Evolutionary conservation across 1,139 yeast species (phyloP).

Genomic region (Magnusiomyces clavatus): DNA sequence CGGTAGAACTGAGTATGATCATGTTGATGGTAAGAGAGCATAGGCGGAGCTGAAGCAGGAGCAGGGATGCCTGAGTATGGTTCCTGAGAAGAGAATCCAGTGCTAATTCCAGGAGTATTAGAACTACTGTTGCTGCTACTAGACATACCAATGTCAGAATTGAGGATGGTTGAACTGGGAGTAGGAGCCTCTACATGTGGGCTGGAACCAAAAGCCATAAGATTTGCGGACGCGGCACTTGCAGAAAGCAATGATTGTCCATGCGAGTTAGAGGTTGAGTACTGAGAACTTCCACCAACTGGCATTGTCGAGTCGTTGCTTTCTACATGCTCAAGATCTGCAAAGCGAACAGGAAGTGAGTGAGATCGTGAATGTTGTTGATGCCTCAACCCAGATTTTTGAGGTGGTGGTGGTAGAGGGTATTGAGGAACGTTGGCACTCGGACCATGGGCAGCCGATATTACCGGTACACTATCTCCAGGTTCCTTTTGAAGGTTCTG

Average conservation of each 20-base stretch:
- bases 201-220: not conserved
- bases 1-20: not conserved
- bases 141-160: conserved; percentile 5
- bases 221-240: not conserved
- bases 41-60: not conserved
- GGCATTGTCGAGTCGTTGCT: not conserved
- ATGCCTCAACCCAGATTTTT: conserved; percentile 15
- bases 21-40: not conserved
- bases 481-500: not conserved
- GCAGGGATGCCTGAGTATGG: not conserved
- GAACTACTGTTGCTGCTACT: conserved; percentile 3
- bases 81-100: not conserved
- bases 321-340: conserved; percentile 3
- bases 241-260: not conserved
- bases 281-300: not conserved
- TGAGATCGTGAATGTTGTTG: conserved; percentile 9
- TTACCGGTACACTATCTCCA: not conserved
- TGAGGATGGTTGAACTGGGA: conserved; percentile 5
- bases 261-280: not conserved
- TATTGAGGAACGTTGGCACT: conserved; percentile 14
- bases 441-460: conserved; percentile 6
- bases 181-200: not conserved
- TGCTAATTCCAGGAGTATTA: conserved; percentile 3
- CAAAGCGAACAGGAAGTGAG: conserved; percentile 10
- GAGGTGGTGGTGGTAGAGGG: conserved; percentile 18